phyloP scores from a whole-genome alignment of 2,329 filamentous ascomycete species.

The Dendryphion nanum region DNA sequence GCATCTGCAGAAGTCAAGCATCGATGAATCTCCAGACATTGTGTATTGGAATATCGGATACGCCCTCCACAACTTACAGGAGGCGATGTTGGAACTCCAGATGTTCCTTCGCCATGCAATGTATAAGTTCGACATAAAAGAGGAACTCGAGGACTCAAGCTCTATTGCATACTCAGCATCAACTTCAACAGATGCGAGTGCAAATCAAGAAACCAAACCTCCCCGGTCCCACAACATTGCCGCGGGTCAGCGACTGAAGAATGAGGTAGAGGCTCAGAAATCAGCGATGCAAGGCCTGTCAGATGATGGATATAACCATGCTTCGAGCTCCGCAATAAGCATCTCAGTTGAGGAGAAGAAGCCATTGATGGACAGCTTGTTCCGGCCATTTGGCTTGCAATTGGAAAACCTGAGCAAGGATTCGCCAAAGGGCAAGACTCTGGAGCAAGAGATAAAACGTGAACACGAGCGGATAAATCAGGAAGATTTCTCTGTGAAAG shows the following conservation, averaged over 20 bases:
- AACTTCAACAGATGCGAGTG: no score
- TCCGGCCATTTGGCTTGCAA: constrained; percentile 28
- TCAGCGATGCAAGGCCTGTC: constrained; percentile 27
- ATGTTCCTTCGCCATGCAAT: no score
- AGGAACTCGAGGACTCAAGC: no score
- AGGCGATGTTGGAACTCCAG: constrained; percentile 24
- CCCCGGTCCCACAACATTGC: constrained; percentile 5
- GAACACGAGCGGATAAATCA: no score
- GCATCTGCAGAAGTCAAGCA: neutral
- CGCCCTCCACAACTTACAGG: constrained; percentile 24
- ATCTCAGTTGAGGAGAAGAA: constrained; percentile 18
- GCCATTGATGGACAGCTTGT: constrained; percentile 29
- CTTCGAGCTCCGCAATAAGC: constrained; percentile 11
- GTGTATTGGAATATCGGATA: constrained; percentile 18
- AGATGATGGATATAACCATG: constrained; percentile 24
- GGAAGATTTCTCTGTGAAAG: no score
- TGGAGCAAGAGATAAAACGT: no score
- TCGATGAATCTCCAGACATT: neutral
- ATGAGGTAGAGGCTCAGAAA: constrained; percentile 28
- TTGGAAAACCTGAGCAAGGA: constrained; percentile 22
- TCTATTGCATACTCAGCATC: no score
- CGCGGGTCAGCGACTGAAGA: constrained; percentile 20
- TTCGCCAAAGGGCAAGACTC: no score
- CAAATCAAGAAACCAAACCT: neutral
- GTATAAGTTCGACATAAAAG: no score